Evolutionary conservation across 805 yeast species (phyloP).

Genomic region (Candida orba): DNA sequence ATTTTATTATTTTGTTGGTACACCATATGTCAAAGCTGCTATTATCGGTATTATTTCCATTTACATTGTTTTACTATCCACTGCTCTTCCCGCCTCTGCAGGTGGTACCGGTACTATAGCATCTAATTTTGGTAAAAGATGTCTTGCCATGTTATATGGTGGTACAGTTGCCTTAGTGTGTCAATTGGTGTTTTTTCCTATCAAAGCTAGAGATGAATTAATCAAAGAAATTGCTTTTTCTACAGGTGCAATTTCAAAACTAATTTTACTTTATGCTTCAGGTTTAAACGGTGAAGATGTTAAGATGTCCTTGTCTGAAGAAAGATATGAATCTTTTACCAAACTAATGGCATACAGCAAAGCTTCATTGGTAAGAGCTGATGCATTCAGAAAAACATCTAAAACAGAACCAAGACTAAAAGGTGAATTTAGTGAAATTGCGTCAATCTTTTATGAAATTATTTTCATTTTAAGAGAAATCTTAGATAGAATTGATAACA

Average conservation of each 20-base stretch:
- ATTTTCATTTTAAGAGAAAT: conserved; percentile 40
- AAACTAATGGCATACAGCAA: conserved; percentile 31
- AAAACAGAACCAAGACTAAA: conserved; percentile 43
- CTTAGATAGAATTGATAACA: conserved; percentile 40
- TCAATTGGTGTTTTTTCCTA: conserved; percentile 39
- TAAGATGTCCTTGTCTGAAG: conserved; percentile 23
- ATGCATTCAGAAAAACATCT: conserved; percentile 32
- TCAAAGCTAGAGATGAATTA: conserved; percentile 39
- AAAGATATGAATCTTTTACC: conserved; percentile 26
- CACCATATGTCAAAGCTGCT: conserved; percentile 45
- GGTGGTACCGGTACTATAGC: conserved; percentile 28
- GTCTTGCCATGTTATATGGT: conserved; percentile 44
- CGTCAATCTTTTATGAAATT: conserved; percentile 35
- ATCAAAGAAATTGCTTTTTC: conserved; percentile 34
- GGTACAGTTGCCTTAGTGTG: conserved; percentile 40
- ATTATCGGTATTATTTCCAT: conserved; percentile 41
- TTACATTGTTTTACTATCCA: conserved; percentile 39
- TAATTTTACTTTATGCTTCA: conserved; percentile 32
- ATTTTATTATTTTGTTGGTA: conserved; percentile 35
- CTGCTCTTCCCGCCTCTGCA: conserved; percentile 33
- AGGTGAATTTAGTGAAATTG: conserved; percentile 35
- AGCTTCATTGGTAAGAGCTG: conserved; percentile 33
- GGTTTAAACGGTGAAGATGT: conserved; percentile 30
- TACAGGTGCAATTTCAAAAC: conserved; percentile 32
- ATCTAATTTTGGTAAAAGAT: conserved; percentile 40